Percentiles rank a stretch among this genome's conserved stretches.
phyloP scores from a whole-genome alignment of 2,329 filamentous ascomycete species.

The Colletotrichum acutatum region DNA sequence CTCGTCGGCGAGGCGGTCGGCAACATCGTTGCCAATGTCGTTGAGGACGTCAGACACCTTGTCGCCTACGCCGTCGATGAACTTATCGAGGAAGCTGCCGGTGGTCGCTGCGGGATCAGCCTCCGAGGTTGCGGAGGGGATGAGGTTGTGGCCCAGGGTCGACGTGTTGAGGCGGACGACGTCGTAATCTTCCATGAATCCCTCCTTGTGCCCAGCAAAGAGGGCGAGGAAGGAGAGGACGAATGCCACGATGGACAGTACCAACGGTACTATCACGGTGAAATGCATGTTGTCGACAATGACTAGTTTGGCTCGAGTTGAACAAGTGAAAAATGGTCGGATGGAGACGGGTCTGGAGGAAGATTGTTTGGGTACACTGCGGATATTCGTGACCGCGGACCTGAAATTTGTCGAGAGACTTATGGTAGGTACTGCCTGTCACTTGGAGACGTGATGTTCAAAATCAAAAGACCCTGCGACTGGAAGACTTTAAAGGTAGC shows the following conservation, averaged over 20 bases:
- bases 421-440: background rate
- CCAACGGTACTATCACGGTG: constrained; percentile 48
- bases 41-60: constrained; percentile 51
- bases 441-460: background rate
- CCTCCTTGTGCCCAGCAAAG: constrained; percentile 52
- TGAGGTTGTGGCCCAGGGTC: constrained; percentile 49
- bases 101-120: constrained; percentile 35
- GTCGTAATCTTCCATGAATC: constrained; percentile 57
- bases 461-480: background rate
- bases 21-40: constrained; percentile 51
- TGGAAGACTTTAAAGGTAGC: background rate
- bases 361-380: background rate
- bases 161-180: constrained; percentile 53
- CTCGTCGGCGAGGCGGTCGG: constrained; percentile 52
- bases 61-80: constrained; percentile 43
- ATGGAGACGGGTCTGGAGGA: background rate
- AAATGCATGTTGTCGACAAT: constrained; percentile 39
- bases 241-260: constrained; percentile 50
- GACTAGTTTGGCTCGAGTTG: background rate
- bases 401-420: background rate
- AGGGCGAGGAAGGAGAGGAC: constrained; percentile 52
- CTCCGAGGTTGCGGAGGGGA: constrained; percentile 27
- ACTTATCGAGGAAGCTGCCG: constrained; percentile 42
- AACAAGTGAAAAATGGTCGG: background rate
- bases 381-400: background rate